Conservation (phyloP, 2,329 filamentous ascomycete genomes). For the Ophiostoma populinum region DNA sequence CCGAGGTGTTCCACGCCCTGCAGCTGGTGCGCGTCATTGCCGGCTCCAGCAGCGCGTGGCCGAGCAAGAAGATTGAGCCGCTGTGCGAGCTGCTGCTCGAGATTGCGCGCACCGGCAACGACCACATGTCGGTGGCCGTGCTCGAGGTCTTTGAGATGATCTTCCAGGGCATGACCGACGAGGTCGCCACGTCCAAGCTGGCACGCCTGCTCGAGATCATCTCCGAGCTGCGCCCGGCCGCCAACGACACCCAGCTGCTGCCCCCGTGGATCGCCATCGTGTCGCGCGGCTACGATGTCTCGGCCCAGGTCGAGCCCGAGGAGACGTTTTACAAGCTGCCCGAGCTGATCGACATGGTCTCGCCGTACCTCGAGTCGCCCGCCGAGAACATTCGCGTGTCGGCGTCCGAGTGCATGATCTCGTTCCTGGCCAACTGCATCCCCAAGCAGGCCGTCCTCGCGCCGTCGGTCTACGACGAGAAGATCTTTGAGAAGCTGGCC, state of each 20-base stretch:
- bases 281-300: conserved; percentile 86
- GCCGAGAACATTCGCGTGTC: conserved; percentile 90
- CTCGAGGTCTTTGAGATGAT: conserved; percentile 98
- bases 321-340: conserved; percentile 87
- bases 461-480: conserved; percentile 84
- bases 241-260: conserved; percentile 85
- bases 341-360: conserved; percentile 63
- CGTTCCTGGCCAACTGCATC: conserved; percentile 80
- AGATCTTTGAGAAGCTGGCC: conserved; percentile 66
- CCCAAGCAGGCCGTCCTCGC: conserved; percentile 70
- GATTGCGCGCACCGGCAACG: conserved; percentile 79
- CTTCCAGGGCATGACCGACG: conserved; percentile 80
- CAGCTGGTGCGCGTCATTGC: conserved; percentile 87
- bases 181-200: conserved; percentile 75
- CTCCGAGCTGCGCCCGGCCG: conserved; percentile 72
- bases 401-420: conserved; percentile 85
- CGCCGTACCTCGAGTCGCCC: conserved; percentile 66
- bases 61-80: conserved; percentile 84
- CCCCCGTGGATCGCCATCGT: conserved; percentile 95
- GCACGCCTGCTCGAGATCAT: conserved; percentile 83
- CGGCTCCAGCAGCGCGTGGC: conserved; percentile 79
- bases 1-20: conserved; percentile 74
- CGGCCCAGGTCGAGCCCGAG: conserved; percentile 70
- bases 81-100: conserved; percentile 77
- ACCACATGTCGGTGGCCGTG: conserved; percentile 88